phyloP scores from a whole-genome alignment of 495 filamentous ascomycete species.

The Talaromyces proteolyticus region DNA sequence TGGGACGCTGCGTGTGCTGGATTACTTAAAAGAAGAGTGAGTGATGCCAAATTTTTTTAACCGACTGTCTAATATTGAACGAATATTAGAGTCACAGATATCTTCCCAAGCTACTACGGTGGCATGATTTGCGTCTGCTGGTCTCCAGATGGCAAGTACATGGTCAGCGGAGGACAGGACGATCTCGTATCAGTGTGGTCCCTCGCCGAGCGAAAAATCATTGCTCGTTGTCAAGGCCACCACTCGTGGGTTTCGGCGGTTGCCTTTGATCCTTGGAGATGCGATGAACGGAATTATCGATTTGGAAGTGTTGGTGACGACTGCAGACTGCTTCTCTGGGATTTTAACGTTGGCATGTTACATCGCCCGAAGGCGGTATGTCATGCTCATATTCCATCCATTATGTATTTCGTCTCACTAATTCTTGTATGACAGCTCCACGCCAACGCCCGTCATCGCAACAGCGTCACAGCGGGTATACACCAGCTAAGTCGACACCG shows the following conservation, averaged over 20 bases:
- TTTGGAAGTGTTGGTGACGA: constrained; percentile 97
- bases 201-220: constrained; percentile 71
- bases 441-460: constrained; percentile 29
- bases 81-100: constrained; percentile 62
- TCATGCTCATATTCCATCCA: constrained; percentile 1
- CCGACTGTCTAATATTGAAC: neutral
- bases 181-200: constrained; percentile 95
- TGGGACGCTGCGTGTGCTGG: constrained; percentile 79
- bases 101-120: constrained; percentile 90
- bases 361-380: constrained; percentile 78
- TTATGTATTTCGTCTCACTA: neutral
- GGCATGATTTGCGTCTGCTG: constrained; percentile 89
- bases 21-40: constrained; percentile 87
- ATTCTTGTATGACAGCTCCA: constrained; percentile 35
- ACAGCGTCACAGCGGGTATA: constrained; percentile 39
- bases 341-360: constrained; percentile 95
- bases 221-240: constrained; percentile 91
- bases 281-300: constrained; percentile 88
- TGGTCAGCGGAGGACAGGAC: constrained; percentile 92
- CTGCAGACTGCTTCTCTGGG: constrained; percentile 85
- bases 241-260: constrained; percentile 93
- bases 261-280: constrained; percentile 93
- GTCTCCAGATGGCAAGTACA: constrained; percentile 96
- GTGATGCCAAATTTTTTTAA: constrained; percentile 18
- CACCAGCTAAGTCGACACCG: constrained; percentile 66